Base-by-base conservation (phyloP, 225 moss, liverwort and hornwort species). In the Anthoceros angustus region DNA sequence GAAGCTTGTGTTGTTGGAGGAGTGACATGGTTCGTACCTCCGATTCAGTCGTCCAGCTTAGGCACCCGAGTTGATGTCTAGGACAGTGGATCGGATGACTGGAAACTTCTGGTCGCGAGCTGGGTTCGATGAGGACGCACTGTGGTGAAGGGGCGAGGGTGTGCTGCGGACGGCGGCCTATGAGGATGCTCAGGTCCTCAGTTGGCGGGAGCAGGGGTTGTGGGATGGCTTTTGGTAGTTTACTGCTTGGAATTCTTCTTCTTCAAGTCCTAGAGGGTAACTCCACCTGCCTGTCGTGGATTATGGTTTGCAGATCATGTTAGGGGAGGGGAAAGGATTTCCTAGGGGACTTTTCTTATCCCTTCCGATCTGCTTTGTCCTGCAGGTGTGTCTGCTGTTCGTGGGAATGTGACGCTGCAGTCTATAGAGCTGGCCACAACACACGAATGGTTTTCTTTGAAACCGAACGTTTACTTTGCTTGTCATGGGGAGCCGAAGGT, bases 381-480 rank as follows among this genome's bases (percentile, higher is more conserved):
- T 50, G 15, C 49, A 50, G 49, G 49, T 50, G 49, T 20, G 20
- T 50, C 49, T 14, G 49, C 49, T 50, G 49, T n/a, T n/a, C n/a
- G 20, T 50, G 49, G 49, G 15, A 50, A 50, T 50, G 49, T 50
- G 49, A 98, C 95, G 9, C 66, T 92, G 69, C 77, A 77, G 66
- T 82, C 86, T 7, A 71, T 98, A 63, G 86, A 75, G 46, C 87
- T 98, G 42, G 88, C 72, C 64, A 80, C 42, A 38, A 88, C 95
- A 25, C 91, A 98, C 69, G 95, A 98, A 70, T 98, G 95, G 95
- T 72, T 91, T 10, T 74, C 79, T n/a, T n/a, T n/a, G 42, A 82
- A 86, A 20, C 95, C 92, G 60, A 79, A 78, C 42, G 82, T 98
- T 0, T 98, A 87, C 71, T 92, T 98, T 62, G 82, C 41, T 40